Percentiles rank a stretch among this genome's conserved stretches.
Evolutionary conservation across 768 basidiomycete genomes (phyloP).

Genomic region (Leccinum obscurum): DNA sequence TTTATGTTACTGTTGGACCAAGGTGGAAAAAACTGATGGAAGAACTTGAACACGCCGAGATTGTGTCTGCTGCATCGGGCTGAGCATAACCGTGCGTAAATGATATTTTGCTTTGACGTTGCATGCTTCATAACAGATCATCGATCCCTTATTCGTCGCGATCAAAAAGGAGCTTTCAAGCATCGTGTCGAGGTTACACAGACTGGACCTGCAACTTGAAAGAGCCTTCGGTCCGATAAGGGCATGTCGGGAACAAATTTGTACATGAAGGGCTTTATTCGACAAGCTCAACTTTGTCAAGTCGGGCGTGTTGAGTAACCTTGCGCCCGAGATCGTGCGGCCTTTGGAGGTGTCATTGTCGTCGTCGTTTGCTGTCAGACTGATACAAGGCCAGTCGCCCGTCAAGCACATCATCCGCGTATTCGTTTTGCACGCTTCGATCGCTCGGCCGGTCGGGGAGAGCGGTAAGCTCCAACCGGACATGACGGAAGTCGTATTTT

Average conservation of each 20-base stretch:
- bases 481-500: slow-evolving; percentile 56
- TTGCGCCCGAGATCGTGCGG: slow-evolving; percentile 68
- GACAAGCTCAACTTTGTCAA: slow-evolving; percentile 83
- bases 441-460: slow-evolving; percentile 70
- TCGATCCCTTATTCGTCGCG: slow-evolving; percentile 61
- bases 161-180: slow-evolving; percentile 80
- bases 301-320: slow-evolving; percentile 71
- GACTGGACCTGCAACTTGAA: slow-evolving; percentile 64
- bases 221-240: slow-evolving; percentile 67
- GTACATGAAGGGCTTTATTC: slow-evolving; percentile 78
- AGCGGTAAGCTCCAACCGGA: slow-evolving; percentile 25
- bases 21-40: slow-evolving; percentile 25
- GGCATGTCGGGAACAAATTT: slow-evolving; percentile 54
- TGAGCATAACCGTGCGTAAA: slow-evolving; percentile 56
- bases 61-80: slow-evolving; percentile 56
- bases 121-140: slow-evolving; percentile 39
- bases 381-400: not conserved
- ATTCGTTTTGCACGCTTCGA: too few relatives aligned
- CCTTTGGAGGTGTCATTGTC: slow-evolving; percentile 56
- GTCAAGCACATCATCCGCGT: too few relatives aligned
- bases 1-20: slow-evolving; percentile 38
- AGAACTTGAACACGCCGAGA: slow-evolving; percentile 20
- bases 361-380: not conserved
- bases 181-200: slow-evolving; percentile 82
- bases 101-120: not conserved